These are phyloP conservation scores for Epichloe sp. DNA, from an alignment of 2,329 filamentous ascomycete species.

Conservation along the genomic window DNA sequence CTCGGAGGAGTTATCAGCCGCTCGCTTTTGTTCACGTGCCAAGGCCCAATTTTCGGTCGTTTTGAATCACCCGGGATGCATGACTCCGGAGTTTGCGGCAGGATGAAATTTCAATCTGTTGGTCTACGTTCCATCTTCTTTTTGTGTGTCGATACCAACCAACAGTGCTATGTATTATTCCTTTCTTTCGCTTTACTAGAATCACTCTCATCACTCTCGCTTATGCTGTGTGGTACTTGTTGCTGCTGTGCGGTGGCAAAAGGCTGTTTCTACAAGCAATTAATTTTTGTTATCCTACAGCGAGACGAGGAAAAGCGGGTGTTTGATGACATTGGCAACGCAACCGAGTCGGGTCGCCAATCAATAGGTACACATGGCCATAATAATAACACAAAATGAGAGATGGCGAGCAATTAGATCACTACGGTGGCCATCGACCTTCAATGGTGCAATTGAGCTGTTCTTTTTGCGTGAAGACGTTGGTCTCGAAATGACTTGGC, in stretches of 20 bases:
- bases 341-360: background rate
- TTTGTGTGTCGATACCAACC: slow-evolving; percentile 13
- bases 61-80: slow-evolving; percentile 6
- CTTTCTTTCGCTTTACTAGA: background rate
- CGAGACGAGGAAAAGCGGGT: slow-evolving; percentile 2
- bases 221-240: background rate
- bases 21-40: background rate
- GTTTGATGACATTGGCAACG: background rate
- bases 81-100: slow-evolving; percentile 9
- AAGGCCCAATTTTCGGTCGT: background rate
- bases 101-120: slow-evolving; percentile 7
- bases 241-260: background rate
- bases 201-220: slow-evolving; percentile 4
- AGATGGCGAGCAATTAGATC: background rate
- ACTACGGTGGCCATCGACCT: no score
- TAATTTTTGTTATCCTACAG: background rate
- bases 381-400: background rate
- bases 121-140: slow-evolving; percentile 6
- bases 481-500: background rate
- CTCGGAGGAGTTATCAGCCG: background rate
- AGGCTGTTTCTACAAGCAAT: background rate
- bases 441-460: background rate
- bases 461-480: background rate
- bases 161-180: slow-evolving; percentile 2
- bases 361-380: background rate